A percentile compares a stretch with the other conserved stretches of the same genome.
phyloP scores from a whole-genome alignment of 176 grass and related monocot species.

The Aegilops longissima region DNA sequence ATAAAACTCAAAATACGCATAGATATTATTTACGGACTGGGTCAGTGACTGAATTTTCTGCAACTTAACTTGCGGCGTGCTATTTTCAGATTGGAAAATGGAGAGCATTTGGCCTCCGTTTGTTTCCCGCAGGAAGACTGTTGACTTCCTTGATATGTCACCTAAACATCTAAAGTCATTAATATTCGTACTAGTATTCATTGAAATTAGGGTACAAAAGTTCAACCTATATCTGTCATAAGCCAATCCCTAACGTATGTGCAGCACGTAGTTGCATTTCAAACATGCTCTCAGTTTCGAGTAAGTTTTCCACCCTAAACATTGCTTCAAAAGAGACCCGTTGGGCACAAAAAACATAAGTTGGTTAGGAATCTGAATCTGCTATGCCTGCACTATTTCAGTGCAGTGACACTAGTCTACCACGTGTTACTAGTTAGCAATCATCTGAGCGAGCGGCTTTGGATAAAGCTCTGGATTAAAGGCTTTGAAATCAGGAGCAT shows the following conservation, averaged over 20 bases:
- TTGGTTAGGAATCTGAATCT: neutral
- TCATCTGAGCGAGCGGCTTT: too few species aligned
- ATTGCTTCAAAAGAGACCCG: too few species aligned
- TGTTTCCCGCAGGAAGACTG: neutral
- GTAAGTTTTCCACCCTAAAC: neutral
- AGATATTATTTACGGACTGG: neutral
- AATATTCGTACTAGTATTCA: neutral
- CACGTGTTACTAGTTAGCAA: too few species aligned
- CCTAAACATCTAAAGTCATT: neutral
- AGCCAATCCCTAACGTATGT: neutral
- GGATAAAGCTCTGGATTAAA: neutral
- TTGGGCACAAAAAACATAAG: too few species aligned
- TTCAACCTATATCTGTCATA: neutral
- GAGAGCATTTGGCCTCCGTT: neutral
- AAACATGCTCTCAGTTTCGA: neutral
- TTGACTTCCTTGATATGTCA: neutral
- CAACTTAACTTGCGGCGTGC: neutral
- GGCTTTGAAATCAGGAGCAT: neutral
- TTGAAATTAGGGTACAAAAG: neutral
- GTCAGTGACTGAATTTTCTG: neutral
- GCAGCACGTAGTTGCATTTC: neutral
- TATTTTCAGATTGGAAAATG: neutral
- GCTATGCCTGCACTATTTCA: neutral
- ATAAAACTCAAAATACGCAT: neutral
- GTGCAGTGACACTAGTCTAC: too few species aligned